Conservation (phyloP, 2,329 filamentous ascomycete genomes). For the Colletotrichum endophyticum region DNA sequence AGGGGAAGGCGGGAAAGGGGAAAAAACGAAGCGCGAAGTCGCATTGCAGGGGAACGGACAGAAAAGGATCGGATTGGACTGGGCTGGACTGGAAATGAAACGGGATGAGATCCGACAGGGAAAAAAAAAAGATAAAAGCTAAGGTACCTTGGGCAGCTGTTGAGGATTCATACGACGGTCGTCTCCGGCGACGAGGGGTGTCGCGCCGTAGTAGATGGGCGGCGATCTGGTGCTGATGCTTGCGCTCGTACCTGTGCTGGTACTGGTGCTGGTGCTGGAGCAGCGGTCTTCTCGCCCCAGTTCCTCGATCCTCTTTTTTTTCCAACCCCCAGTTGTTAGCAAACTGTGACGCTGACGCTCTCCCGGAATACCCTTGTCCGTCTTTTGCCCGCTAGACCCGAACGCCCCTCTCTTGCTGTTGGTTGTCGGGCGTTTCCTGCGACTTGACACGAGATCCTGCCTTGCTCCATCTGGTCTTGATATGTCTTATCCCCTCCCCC, state of each 20-base stretch:
- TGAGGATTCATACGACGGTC: conserved; percentile 47
- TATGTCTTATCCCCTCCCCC: neutral
- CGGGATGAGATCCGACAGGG: neutral
- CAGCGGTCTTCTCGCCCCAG: conserved; percentile 16
- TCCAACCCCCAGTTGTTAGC: conserved; percentile 3
- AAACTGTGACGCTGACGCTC: neutral
- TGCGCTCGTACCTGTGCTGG: conserved; percentile 12
- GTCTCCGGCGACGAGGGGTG: conserved; percentile 41
- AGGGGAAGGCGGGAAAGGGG: conserved; percentile 20
- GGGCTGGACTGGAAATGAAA: neutral
- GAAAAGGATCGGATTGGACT: neutral
- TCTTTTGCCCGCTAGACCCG: neutral
- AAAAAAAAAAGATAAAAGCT: neutral
- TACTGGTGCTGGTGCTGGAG: conserved; percentile 21
- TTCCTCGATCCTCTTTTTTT: conserved; percentile 20
- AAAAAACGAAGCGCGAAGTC: conserved; percentile 14
- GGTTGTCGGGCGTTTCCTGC: neutral
- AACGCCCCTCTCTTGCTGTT: neutral
- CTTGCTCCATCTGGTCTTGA: neutral
- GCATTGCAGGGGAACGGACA: conserved; percentile 14
- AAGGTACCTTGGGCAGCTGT: conserved; percentile 48
- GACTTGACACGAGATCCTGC: neutral
- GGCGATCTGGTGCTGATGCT: conserved; percentile 30
- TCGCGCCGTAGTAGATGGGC: conserved; percentile 31
- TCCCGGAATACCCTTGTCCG: neutral